phyloP scores from a whole-genome alignment of 1,284 basidiomycete genomes.

The Binderoboletus segoi region DNA sequence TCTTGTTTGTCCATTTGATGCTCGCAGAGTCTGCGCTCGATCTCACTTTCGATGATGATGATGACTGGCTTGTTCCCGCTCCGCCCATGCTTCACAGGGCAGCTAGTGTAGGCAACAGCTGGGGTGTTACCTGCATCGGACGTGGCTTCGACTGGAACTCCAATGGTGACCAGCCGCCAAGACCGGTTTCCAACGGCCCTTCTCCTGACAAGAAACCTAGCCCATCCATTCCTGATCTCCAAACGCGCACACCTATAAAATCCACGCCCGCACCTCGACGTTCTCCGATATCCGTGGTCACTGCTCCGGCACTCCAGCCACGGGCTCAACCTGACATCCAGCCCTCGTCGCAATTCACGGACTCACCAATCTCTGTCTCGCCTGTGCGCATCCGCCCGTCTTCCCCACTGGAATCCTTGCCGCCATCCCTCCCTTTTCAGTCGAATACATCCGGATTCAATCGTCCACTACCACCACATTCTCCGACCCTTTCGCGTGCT shows the following conservation, averaged over 20 bases:
- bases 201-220: slow-evolving; percentile 11
- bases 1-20: slow-evolving; percentile 40
- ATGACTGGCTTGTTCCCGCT: slow-evolving; percentile 53
- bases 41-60: slow-evolving; percentile 66
- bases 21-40: slow-evolving; percentile 60
- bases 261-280: slow-evolving; percentile 5
- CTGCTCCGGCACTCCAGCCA: slow-evolving; percentile 12
- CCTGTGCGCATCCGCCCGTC: slow-evolving; percentile 37
- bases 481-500: slow-evolving; percentile 57
- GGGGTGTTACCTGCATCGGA: slow-evolving; percentile 80
- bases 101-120: slow-evolving; percentile 71
- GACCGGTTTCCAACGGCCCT: slow-evolving; percentile 3
- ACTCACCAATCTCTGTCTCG: slow-evolving; percentile 21
- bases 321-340: slow-evolving; percentile 8
- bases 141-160: slow-evolving; percentile 77
- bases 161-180: slow-evolving; percentile 36
- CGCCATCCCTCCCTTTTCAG: slow-evolving; percentile 18
- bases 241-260: slow-evolving; percentile 8
- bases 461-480: slow-evolving; percentile 36
- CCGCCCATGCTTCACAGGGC: slow-evolving; percentile 59
- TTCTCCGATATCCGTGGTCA: slow-evolving; percentile 17
- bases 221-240: slow-evolving; percentile 14
- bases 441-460: slow-evolving; percentile 21
- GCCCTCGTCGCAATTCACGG: slow-evolving; percentile 23
- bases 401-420: slow-evolving; percentile 32